phyloP scores from a whole-genome alignment of 257 asterid species.

The Solanum etuberosum region DNA sequence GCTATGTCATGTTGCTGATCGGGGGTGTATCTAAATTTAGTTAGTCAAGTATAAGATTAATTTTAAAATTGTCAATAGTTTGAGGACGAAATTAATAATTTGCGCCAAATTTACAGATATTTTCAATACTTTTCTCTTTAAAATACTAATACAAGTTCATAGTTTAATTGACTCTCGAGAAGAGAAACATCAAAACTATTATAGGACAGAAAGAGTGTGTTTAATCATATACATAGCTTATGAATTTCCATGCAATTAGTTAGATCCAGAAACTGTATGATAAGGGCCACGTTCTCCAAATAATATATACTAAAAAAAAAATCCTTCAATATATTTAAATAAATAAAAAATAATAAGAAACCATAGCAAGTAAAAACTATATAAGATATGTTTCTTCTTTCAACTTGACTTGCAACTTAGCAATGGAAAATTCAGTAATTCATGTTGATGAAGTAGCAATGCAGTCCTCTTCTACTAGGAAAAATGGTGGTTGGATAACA shows the following conservation, averaged over 20 bases:
- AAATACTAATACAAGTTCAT: neutral
- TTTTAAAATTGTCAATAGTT: too few relatives aligned
- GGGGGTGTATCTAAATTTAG: too few relatives aligned
- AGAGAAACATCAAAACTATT: neutral
- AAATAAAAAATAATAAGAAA: neutral
- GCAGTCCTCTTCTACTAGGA: neutral
- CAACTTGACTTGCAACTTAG: neutral
- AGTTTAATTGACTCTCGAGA: neutral
- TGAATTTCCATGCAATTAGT: neutral
- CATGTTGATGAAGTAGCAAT: neutral
- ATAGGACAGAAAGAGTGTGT: neutral
- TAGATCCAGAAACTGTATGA: neutral
- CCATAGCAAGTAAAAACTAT: neutral
- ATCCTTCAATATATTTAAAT: neutral
- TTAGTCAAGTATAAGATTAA: too few relatives aligned
- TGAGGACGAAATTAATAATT: too few relatives aligned
- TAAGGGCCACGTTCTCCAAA: neutral
- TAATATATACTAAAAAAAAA: neutral
- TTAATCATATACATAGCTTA: neutral
- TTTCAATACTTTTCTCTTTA: neutral
- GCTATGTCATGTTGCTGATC: too few relatives aligned
- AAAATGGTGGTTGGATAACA: slow-evolving; percentile 44
- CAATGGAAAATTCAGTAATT: neutral
- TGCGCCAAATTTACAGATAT: too few relatives aligned
- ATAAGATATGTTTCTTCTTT: neutral